Base-by-base conservation (phyloP, 257 asterid genomes). In the Plantago elongata region DNA sequence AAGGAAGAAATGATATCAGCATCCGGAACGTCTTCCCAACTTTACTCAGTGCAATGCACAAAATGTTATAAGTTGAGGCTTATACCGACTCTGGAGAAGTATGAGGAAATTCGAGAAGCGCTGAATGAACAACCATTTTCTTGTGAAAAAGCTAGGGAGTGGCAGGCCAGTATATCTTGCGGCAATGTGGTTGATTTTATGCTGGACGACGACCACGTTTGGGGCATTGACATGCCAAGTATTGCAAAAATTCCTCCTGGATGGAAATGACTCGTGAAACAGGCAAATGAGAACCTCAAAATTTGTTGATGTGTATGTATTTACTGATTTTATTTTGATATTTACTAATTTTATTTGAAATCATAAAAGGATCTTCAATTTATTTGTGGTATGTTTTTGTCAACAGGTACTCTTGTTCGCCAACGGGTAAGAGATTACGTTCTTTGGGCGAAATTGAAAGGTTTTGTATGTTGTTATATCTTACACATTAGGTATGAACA, bases 101-200 rank as follows among this genome's bases (percentile, higher is more conserved):
- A 82, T 5, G 79, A 78, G 62, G 77, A 78, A 67, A 82, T 82
- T 54, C 64, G 83, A 37, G 83, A 79, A 60, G 68, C 51, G 55
- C 69, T 79, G 27, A 60, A 69, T 47, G 83, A 76, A 49, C 54
- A 64, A 2, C 83, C 85, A 50, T 79, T 82, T 55, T 11, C 54
- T 27, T 90, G 94, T 61, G 87, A 84, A 66, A 69, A 65, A 9
- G 91, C 86, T 50, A 73, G 84, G 12, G 86, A 80, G 57, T 90
- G 97, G 97, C 72, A 74, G 47, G 84, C 95, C 9, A 69, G 75
- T 3, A 54, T 80, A 51, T 80, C 86, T 3, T 90, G 96, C 61
- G 78, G 62, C 0, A 74, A 70, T 22, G 74, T 64, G 46, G 14
- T 82, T 2, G 87, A 81, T 44, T 55, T 78, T 0, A 47, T 34